Conservation (phyloP, 2,329 filamentous ascomycete species). For the Fusarium transvaalense region DNA sequence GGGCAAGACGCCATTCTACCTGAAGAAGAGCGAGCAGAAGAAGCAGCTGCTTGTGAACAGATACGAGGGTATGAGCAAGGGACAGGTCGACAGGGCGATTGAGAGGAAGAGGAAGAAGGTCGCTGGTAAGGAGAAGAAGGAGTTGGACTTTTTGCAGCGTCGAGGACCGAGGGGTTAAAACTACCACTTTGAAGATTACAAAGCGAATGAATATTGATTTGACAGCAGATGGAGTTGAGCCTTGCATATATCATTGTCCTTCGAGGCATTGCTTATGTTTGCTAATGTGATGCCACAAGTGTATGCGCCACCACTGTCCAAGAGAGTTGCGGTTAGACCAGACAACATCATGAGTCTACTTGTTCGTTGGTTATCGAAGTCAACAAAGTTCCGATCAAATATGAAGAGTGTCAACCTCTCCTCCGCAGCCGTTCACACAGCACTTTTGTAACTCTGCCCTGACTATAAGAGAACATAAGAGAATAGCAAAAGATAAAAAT, state of each 20-base stretch:
- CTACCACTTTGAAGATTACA: background rate
- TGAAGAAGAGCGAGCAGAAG: conserved; percentile 94
- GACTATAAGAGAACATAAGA: background rate
- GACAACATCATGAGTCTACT: too few species aligned
- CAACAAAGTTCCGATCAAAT: too few species aligned
- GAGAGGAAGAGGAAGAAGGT: conserved; percentile 92
- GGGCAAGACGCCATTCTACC: conserved; percentile 92
- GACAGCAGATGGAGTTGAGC: background rate
- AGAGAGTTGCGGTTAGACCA: too few species aligned
- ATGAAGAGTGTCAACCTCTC: too few species aligned
- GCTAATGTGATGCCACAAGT: too few species aligned
- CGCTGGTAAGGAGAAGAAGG: conserved; percentile 84
- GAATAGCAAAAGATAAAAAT: background rate
- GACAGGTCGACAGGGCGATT: conserved; percentile 85
- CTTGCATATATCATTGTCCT: too few species aligned
- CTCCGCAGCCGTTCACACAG: too few species aligned
- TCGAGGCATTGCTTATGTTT: background rate
- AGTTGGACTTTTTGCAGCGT: conserved; percentile 63
- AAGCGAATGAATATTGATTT: background rate
- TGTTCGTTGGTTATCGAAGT: too few species aligned
- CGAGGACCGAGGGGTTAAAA: conserved; percentile 12
- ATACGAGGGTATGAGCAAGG: conserved; percentile 86
- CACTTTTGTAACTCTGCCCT: too few species aligned
- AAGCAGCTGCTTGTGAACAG: conserved; percentile 83
- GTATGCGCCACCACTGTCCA: too few species aligned